Base-by-base conservation (phyloP, 306 rosid genomes). In the Inga oerstediana region DNA sequence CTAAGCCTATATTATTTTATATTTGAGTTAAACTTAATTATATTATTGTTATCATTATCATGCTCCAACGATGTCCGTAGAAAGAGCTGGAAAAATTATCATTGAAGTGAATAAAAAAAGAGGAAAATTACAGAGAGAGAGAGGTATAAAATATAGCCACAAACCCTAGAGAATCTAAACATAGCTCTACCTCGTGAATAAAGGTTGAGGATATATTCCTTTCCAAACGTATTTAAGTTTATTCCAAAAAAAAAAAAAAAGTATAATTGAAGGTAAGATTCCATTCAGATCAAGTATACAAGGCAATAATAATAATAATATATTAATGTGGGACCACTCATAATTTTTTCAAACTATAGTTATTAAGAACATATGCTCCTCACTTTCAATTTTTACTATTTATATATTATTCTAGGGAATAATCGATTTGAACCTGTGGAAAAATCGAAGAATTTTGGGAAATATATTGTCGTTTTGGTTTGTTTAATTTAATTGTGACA, bases 241-340 rank as follows among this genome's bases (percentile, higher is more conserved):
- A 43, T 24, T 22, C 32, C 58, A 0, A 44, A 2, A 12, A 71
- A 71, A 2, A 12, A 71, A 71, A 71, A 71, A 39, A 39, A 6
- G 43, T 5, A 10, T 6, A 22, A 43, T n/a, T 44, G 75, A 71
- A 27, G 56, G 56, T 45, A 45, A 45, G 76, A 72, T 72, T 72
- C 76, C 58, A 72, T 65, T 32, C 43, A 65, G 71, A 65, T 65
- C 71, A 65, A 59, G 65, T 22, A 59, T 22, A 59, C 34, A 22
- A 59, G 32, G 11, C 66, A 59, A 30, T 13, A 1, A 30, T 10
- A 59, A 22, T 2, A 45, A 10, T 52, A 52, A 32, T 65, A 65
- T 30, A 34, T 65, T 3, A 65, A 32, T 30, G 39, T 65, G 71
- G 43, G 71, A 65, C 71, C n/a, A 65, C 10, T 65, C n/a, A 65